phyloP scores from a whole-genome alignment of 2,329 filamentous ascomycete species.

The Cladorrhinum sp. region DNA sequence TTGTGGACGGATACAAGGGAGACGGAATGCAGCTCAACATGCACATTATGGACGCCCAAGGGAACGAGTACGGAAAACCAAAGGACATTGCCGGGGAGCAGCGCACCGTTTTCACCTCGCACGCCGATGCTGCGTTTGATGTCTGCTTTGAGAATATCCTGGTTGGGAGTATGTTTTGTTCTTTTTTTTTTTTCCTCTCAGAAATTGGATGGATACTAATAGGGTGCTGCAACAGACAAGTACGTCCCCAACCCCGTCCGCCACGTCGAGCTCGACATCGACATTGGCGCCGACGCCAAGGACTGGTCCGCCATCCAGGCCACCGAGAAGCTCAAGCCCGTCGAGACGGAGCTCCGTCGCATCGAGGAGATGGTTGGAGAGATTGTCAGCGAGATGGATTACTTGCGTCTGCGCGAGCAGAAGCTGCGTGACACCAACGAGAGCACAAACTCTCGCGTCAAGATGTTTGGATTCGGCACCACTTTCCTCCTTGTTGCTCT shows the following conservation, averaged over 20 bases:
- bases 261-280: constrained; percentile 86
- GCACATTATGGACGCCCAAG: constrained; percentile 90
- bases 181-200: not conserved
- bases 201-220: not conserved
- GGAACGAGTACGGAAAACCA: constrained; percentile 91
- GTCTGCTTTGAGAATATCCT: constrained; percentile 92
- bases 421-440: constrained; percentile 97
- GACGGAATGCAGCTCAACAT: constrained; percentile 95
- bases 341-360: constrained; percentile 89
- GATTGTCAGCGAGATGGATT: constrained; percentile 94
- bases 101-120: constrained; percentile 89
- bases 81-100: constrained; percentile 90
- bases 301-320: constrained; percentile 97
- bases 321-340: constrained; percentile 94
- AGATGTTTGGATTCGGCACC: constrained; percentile 95
- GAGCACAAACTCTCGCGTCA: constrained; percentile 97
- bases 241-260: constrained; percentile 54
- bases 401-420: constrained; percentile 84
- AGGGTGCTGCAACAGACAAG: constrained; percentile 21
- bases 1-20: constrained; percentile 76
- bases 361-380: constrained; percentile 89
- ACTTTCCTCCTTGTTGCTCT: constrained; percentile 87
- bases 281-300: constrained; percentile 94
- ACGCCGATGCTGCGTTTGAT: constrained; percentile 88
- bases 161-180: constrained; percentile 59